These are phyloP conservation scores for Xylaria castorea DNA, from an alignment of 495 filamentous ascomycete species.

Conservation along the genomic window DNA sequence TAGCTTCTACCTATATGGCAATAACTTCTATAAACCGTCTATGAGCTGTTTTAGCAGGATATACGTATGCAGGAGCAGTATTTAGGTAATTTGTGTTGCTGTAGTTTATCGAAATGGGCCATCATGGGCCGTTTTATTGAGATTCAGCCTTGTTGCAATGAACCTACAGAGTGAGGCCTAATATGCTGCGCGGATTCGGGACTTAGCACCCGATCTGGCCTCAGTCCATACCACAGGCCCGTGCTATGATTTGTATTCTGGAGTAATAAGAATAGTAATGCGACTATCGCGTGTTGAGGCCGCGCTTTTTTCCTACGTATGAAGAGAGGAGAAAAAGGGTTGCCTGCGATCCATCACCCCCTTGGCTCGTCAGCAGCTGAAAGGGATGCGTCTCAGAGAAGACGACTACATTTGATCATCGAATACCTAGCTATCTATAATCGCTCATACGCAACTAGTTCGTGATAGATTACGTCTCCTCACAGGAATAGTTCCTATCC, in stretches of 20 bases:
- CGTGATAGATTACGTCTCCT: slow-evolving; percentile 35
- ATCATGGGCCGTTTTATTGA: background rate
- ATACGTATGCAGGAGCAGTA: background rate
- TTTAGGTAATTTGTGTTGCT: background rate
- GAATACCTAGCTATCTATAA: slow-evolving; percentile 3
- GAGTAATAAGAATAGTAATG: background rate
- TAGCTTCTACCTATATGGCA: background rate
- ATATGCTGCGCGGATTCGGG: background rate
- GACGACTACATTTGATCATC: background rate
- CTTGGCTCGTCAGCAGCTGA: background rate
- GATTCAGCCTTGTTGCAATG: background rate
- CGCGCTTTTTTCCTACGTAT: background rate
- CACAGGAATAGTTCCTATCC: slow-evolving; percentile 25
- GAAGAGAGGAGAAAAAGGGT: background rate
- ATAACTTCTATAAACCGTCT: background rate
- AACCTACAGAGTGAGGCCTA: background rate
- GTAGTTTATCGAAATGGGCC: background rate
- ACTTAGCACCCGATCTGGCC: background rate
- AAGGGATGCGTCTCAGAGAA: background rate
- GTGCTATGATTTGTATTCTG: background rate
- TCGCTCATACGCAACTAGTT: slow-evolving; percentile 25
- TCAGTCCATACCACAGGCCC: background rate
- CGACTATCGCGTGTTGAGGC: background rate
- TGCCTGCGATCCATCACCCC: background rate
- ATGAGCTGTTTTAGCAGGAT: background rate